phyloP scores from a whole-genome alignment of 179 eudicot genomes.

The Carnegiea gigantea region DNA sequence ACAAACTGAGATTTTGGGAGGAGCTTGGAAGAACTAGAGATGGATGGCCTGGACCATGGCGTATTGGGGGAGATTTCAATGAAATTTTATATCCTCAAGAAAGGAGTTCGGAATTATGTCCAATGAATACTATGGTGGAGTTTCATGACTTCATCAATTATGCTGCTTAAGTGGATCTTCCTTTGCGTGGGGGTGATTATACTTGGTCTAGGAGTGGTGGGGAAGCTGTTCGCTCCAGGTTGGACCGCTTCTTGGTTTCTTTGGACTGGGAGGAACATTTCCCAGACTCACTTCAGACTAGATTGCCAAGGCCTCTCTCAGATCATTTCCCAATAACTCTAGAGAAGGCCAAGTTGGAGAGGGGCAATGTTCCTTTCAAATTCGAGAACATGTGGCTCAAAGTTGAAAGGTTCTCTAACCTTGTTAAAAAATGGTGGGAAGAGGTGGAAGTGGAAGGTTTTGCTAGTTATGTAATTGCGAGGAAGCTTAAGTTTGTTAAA shows the following conservation, averaged over 20 bases:
- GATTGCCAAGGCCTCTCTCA: background rate
- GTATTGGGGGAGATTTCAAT: background rate
- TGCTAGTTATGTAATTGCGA: background rate
- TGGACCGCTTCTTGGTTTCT: background rate
- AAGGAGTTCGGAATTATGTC: background rate
- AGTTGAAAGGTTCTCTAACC: background rate
- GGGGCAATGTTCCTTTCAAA: background rate
- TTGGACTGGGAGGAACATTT: background rate
- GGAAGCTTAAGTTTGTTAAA: background rate
- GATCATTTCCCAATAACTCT: background rate
- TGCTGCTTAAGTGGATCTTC: background rate
- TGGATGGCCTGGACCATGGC: background rate
- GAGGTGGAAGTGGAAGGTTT: background rate
- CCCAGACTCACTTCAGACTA: background rate
- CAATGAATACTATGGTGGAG: background rate
- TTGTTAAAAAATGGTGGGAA: background rate
- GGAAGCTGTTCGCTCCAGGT: background rate
- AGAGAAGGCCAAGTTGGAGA: background rate
- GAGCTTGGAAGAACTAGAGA: background rate
- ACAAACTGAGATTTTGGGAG: background rate
- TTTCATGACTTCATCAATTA: background rate
- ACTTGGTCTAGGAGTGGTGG: background rate
- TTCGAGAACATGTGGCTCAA: background rate
- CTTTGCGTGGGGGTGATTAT: background rate
- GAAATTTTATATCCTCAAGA: background rate